A percentile compares a stretch with the other conserved stretches of the same genome.
phyloP scores from a whole-genome alignment of 257 asterid species.

The Coffea canephora region DNA sequence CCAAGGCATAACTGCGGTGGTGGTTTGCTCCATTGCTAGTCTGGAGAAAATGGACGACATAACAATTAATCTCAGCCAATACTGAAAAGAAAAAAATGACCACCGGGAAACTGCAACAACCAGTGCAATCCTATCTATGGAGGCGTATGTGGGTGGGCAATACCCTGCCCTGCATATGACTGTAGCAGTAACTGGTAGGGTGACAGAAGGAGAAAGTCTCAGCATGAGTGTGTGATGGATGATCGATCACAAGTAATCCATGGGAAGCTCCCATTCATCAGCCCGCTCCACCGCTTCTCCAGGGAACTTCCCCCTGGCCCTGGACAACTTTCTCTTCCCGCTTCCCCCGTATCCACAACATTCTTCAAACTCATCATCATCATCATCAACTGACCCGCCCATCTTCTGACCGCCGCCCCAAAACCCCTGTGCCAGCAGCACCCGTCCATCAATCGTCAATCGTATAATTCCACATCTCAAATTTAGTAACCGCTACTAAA shows the following conservation, averaged over 20 bases:
- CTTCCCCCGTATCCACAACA: conserved; percentile 20
- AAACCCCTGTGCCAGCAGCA: conserved; percentile 46
- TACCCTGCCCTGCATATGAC: too few species aligned
- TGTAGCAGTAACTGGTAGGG: too few species aligned
- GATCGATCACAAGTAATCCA: conserved; percentile 50
- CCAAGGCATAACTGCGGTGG: too few species aligned
- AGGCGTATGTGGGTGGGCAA: too few species aligned
- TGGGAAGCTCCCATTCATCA: conserved; percentile 62
- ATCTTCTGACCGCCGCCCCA: conserved; percentile 39
- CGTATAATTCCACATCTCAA: not conserved
- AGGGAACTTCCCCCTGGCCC: conserved; percentile 23
- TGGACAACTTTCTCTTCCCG: conserved; percentile 17
- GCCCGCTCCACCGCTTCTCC: conserved; percentile 26
- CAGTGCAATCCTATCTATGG: too few species aligned
- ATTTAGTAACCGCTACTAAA: not conserved
- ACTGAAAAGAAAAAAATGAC: too few species aligned
- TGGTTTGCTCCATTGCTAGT: too few species aligned
- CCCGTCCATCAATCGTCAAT: not conserved
- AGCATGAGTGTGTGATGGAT: too few species aligned
- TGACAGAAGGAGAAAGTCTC: too few species aligned
- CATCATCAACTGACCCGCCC: conserved; percentile 29
- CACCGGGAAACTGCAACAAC: too few species aligned
- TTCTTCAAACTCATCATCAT: conserved; percentile 18
- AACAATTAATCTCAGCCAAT: too few species aligned
- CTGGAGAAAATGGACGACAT: too few species aligned